Percentiles rank a stretch among this genome's conserved stretches.
phyloP scores from a whole-genome alignment of 2,329 filamentous ascomycete species.

The Ceratocystiopsis sp. region DNA sequence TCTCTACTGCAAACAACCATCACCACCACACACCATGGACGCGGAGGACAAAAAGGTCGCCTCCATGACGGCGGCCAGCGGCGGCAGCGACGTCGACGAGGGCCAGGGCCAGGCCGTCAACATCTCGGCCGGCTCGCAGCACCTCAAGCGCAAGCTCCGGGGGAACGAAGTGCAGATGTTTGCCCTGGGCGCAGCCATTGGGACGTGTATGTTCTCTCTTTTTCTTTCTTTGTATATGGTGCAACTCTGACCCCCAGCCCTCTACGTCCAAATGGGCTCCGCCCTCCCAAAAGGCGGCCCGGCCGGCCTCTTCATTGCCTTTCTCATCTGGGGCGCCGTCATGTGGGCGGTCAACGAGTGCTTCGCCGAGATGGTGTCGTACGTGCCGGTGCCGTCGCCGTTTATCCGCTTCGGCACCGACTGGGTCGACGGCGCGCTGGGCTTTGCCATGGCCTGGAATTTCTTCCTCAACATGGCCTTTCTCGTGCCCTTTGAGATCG shows the following conservation, averaged over 20 bases:
- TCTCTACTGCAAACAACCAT: not conserved
- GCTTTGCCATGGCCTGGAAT: conserved; percentile 31
- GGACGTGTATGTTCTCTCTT: conserved; percentile 21
- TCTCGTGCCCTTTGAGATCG: conserved; percentile 29
- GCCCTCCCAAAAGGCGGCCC: conserved; percentile 42
- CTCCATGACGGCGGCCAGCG: not conserved
- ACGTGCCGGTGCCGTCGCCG: conserved; percentile 58
- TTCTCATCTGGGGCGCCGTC: conserved; percentile 36
- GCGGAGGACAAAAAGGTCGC: not conserved
- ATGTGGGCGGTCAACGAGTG: conserved; percentile 36
- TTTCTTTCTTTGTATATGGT: not conserved
- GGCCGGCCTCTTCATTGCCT: conserved; percentile 39
- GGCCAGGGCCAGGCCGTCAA: not conserved
- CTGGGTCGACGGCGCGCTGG: conserved; percentile 25
- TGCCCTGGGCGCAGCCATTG: conserved; percentile 44
- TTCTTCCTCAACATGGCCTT: conserved; percentile 33
- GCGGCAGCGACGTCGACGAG: conserved; percentile 1
- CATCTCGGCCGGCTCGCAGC: conserved; percentile 4
- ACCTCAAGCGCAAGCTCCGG: conserved; percentile 6
- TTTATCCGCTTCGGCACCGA: conserved; percentile 50
- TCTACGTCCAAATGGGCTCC: conserved; percentile 42
- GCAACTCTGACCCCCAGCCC: conserved; percentile 15
- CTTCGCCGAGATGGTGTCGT: conserved; percentile 63
- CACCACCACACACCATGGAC: not conserved
- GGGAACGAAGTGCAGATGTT: conserved; percentile 17